Conservation (phyloP, 2,329 filamentous ascomycete genomes). For the Exophiala sideris region DNA sequence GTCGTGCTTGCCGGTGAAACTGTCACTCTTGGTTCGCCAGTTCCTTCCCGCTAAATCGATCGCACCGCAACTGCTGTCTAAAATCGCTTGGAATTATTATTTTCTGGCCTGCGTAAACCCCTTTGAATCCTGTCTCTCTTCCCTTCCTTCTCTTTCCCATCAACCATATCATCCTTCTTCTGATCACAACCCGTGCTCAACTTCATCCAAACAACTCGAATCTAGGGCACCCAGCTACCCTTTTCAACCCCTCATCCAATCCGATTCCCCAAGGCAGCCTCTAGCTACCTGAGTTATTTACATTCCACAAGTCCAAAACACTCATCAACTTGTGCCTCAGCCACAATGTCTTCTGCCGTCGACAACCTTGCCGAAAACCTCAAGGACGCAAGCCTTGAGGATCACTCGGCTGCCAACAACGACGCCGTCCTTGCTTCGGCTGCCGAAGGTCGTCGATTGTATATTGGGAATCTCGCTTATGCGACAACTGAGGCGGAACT, state of each 20-base stretch:
- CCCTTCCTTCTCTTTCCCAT: constrained; percentile 17
- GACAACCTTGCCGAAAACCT: constrained; percentile 67
- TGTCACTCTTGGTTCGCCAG: constrained; percentile 14
- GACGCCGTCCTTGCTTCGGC: constrained; percentile 95
- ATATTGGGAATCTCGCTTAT: constrained; percentile 99
- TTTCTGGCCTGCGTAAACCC: constrained; percentile 21
- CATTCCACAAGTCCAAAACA: constrained; percentile 36
- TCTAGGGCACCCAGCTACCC: constrained; percentile 92
- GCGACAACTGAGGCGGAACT: constrained; percentile 99
- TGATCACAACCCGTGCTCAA: constrained; percentile 28
- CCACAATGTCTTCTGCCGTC: constrained; percentile 75
- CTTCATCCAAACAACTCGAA: constrained; percentile 37
- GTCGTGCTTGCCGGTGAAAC: constrained; percentile 7
- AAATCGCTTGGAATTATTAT: constrained; percentile 14
- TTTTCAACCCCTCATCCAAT: constrained; percentile 61
- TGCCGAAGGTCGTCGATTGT: constrained; percentile 95
- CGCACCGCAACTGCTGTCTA: constrained; percentile 21
- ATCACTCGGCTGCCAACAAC: constrained; percentile 65
- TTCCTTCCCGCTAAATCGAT: constrained; percentile 17
- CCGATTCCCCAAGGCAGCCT: constrained; percentile 41
- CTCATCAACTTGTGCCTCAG: constrained; percentile 42
- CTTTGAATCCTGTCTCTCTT: constrained; percentile 16
- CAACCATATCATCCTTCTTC: constrained; percentile 27
- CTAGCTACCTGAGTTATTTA: constrained; percentile 65
- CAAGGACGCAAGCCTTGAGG: constrained; percentile 62